Base-by-base conservation (phyloP, 805 yeast species). In the Zygosaccharomyces kombuchaensis region DNA sequence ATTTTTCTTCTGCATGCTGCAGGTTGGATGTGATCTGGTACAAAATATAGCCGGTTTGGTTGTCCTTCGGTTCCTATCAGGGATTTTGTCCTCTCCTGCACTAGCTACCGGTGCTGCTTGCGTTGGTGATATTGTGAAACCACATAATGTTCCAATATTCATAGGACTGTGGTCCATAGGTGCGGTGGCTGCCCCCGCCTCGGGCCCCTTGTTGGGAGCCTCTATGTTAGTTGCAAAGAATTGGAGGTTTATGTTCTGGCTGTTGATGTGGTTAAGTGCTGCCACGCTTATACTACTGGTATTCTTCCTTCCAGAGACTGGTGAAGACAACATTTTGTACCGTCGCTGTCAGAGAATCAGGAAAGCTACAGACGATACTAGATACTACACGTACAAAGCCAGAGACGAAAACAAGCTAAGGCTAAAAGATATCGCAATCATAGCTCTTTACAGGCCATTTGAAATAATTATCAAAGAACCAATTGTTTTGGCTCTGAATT, bases 91-190 rank as follows among this genome's bases (percentile, higher is more conserved):
- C 9, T 71, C 80, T 3, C 83, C 85, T 2, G 69, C 78, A 13
- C 54, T 80, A 42, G 74, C 80, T 1, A 77, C 80, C 19, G 84
- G 82, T 36, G 82, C 78, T 51, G 84, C 81, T 10, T 66, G 78
- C 3, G 58, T 79, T 36, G 73, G 76, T 19, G 85, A 80, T 58
- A 62, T 80, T 39, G 57, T 74, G 23, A 39, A 59, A 2, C 59
- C 68, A 16, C 70, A 77, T 4, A 63, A 64, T 44, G 58, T 71
- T 32, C 78, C 82, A 2, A 50, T 73, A 19, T 73, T 74, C 2
- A 61, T 80, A 40, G 76, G 76, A 7, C 47, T 67, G 4, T 80
- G 84, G 82, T 67, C 78, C 13, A 53, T 74, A 25, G 80, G 76
- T 41, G 76, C 80, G 0, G 75, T 74, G 34, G 64, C 72, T 39